Base-by-base conservation (phyloP, 2,329 filamentous ascomycete species). In the Calonectria henricotiae region DNA sequence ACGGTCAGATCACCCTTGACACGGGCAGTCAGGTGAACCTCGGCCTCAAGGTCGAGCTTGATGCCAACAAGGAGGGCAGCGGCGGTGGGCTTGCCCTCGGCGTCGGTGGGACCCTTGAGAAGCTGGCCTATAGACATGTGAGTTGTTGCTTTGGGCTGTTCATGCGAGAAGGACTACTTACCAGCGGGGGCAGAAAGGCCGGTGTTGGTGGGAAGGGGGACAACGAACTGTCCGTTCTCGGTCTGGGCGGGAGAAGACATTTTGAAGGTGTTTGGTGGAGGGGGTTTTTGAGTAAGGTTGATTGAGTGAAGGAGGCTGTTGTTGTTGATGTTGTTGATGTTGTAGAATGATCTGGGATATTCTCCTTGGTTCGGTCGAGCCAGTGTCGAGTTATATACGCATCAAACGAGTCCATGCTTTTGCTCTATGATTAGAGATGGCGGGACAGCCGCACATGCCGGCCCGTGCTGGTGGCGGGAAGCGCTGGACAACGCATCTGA, bases 1-100 rank as follows among this genome's bases (percentile, higher is more conserved):
- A 91, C 85, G n/a, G 87, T 85, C 75, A 90, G 89, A 77, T 91
- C 89, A 84, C 89, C 89, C 49, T 88, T 83, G 69, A 90, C 84
- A 62, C 89, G 81, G 49, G 89, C 89, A 17, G 88, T 90, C 72
- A 91, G 80, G 77, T 91, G 88, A 47, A 90, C 87, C 78, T 91
- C 89, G 13, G 89, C 89, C 78, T 91, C 89, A 25, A 91, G 80
- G 77, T 91, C 89, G 35, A 91, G 83, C 83, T 91, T 90, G 82
- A 90, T 90, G 67, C 89, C 89, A 35, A 91, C 84, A 75, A 90
- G 83, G 47, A 91, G 83, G 1, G 87, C 88, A 3, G 89, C 87
- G 46, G 86, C 81, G 80, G 89, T 90, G 68, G 87, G 82, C 74
- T 88, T 87, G 71, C 89, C 89, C 65, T 90, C 82, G 43, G 87